Conservation (phyloP, 2,329 filamentous ascomycete species). For the Sclerotinia glacialis region DNA sequence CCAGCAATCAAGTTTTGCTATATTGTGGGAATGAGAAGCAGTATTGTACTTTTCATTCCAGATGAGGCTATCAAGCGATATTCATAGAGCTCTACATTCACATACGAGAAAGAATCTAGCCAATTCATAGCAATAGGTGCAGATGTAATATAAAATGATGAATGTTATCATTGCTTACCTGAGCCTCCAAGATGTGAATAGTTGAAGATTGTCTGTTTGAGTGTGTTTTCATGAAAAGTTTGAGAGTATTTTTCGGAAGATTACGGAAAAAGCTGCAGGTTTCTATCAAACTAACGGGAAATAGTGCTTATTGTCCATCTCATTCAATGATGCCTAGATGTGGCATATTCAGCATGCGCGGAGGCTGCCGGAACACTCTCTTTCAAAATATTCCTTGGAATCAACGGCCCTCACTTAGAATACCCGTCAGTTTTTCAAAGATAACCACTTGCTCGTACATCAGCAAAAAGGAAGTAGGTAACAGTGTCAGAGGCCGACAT, state of each 20-base stretch:
- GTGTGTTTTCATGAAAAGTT: neutral
- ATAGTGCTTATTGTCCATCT: neutral
- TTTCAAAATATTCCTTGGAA: slow-evolving; percentile 8
- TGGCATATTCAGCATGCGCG: slow-evolving; percentile 22
- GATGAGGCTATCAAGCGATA: slow-evolving; percentile 4
- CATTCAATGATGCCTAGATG: slow-evolving; percentile 13
- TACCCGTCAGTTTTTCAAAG: neutral
- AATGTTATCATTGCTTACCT: neutral
- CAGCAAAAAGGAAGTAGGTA: neutral
- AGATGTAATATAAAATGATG: neutral
- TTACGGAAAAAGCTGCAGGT: neutral
- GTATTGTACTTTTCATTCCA: neutral
- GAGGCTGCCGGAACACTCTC: slow-evolving; percentile 22
- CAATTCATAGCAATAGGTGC: neutral
- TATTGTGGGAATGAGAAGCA: neutral
- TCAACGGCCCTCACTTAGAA: neutral
- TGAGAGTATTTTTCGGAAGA: neutral
- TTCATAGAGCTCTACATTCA: neutral
- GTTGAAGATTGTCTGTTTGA: too few relatives aligned
- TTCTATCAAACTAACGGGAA: neutral
- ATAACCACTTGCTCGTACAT: neutral
- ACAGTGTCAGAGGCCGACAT: neutral
- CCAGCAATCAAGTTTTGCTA: neutral
- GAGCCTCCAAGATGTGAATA: neutral
- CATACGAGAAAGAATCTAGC: neutral